These are phyloP conservation scores for Monoraphidium neglectum DNA, from an alignment of 139 green algal species.

Conservation along the genomic window DNA sequence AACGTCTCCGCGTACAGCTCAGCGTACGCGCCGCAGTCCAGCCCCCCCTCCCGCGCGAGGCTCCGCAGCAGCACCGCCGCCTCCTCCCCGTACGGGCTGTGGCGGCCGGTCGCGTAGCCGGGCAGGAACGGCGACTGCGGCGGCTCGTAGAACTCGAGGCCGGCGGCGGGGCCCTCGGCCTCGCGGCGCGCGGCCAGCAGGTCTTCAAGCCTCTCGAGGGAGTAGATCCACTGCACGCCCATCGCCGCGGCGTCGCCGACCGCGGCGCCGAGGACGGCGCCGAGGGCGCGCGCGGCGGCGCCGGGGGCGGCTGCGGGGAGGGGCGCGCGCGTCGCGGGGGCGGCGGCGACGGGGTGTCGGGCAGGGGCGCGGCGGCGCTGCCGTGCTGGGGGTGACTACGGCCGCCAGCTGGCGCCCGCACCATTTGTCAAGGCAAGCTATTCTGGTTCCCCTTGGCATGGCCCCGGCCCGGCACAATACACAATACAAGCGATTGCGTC, in stretches of 20 bases:
- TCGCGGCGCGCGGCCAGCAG: slow-evolving; percentile 23
- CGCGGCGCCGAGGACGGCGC: slow-evolving; percentile 21
- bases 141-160: slow-evolving; percentile 60
- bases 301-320: background rate
- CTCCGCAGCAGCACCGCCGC: slow-evolving; percentile 43
- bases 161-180: slow-evolving; percentile 3
- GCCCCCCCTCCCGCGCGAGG: slow-evolving; percentile 33
- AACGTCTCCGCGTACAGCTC: slow-evolving; percentile 28
- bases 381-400: no score
- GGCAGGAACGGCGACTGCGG: slow-evolving; percentile 54
- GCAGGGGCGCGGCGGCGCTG: background rate
- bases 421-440: no score
- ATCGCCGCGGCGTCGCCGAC: slow-evolving; percentile 51
- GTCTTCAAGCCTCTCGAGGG: slow-evolving; percentile 15
- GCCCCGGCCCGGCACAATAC: no score
- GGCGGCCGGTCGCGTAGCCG: slow-evolving; percentile 40
- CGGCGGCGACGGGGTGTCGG: background rate
- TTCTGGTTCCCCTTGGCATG: no score
- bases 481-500: background rate
- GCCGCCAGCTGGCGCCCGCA: no score
- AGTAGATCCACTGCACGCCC: slow-evolving; percentile 57
- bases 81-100: slow-evolving; percentile 64
- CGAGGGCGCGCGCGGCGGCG: background rate
- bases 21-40: slow-evolving; percentile 50
- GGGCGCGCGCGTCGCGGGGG: background rate